These are phyloP conservation scores for Pseudogymnoascus pannorum DNA, from an alignment of 2,329 filamentous ascomycete species.

Conservation along the genomic window DNA sequence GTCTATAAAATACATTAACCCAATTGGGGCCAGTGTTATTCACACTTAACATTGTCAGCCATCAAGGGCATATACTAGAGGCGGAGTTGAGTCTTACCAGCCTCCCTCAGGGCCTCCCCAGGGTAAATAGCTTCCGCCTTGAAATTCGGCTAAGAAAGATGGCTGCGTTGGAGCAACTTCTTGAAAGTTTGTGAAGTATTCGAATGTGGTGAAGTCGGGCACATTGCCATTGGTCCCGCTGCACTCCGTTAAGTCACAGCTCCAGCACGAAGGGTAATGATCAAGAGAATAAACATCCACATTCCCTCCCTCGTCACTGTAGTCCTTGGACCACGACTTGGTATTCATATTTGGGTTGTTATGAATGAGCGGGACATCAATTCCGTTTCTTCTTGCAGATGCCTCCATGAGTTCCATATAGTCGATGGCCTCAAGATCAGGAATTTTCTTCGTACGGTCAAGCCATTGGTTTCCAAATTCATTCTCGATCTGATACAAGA, in stretches of 20 bases:
- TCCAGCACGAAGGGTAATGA: constrained; percentile 52
- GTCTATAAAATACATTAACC: constrained; percentile 56
- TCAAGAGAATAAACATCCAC: constrained; percentile 48
- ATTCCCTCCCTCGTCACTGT: constrained; percentile 46
- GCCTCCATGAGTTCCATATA: constrained; percentile 53
- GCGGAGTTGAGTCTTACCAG: not conserved
- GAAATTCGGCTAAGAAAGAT: constrained; percentile 51
- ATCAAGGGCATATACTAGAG: constrained; percentile 26
- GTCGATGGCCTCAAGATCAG: constrained; percentile 41
- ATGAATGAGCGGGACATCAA: constrained; percentile 48
- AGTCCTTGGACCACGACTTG: constrained; percentile 54
- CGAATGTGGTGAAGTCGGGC: constrained; percentile 39
- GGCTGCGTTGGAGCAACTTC: constrained; percentile 23
- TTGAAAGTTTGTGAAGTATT: constrained; percentile 29
- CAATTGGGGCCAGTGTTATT: constrained; percentile 50
- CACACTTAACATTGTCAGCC: constrained; percentile 6
- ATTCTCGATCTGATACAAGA: constrained; percentile 52
- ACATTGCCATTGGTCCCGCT: constrained; percentile 51
- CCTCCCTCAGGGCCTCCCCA: not conserved
- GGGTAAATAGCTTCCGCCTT: constrained; percentile 44
- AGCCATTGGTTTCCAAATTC: constrained; percentile 42
- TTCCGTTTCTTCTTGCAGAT: constrained; percentile 46
- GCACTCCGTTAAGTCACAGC: constrained; percentile 54
- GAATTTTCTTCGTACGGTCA: constrained; percentile 34
- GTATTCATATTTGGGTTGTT: constrained; percentile 55